These are phyloP conservation scores for Hirsutella minnesotensis DNA, from an alignment of 2,329 filamentous ascomycete genomes.

Conservation along the genomic window DNA sequence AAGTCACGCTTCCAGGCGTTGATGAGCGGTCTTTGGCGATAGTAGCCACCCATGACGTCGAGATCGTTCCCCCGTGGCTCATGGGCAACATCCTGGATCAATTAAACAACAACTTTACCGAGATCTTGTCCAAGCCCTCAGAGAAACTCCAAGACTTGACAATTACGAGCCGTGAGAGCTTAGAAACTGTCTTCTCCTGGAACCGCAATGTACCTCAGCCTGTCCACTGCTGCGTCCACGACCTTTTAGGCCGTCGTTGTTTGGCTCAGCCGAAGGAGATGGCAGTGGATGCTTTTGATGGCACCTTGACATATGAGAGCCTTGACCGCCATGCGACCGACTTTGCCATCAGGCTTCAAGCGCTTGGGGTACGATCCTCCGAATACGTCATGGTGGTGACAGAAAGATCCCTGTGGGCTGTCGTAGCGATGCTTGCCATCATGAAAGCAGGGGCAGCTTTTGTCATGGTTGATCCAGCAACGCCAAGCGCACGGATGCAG, in stretches of 20 bases:
- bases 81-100: slow-evolving; percentile 2
- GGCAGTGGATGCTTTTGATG: slow-evolving; percentile 3
- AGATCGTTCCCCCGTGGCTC: neutral
- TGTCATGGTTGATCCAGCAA: slow-evolving; percentile 15
- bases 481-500: slow-evolving; percentile 2
- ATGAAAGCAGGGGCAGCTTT: slow-evolving; percentile 20
- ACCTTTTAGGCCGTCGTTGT: neutral
- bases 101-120: neutral
- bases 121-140: neutral
- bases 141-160: neutral
- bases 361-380: neutral
- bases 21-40: neutral
- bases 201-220: neutral
- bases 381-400: slow-evolving; percentile 1
- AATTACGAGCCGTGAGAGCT: neutral
- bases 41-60: slow-evolving; percentile 1
- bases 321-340: slow-evolving; percentile 2
- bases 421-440: slow-evolving; percentile 14
- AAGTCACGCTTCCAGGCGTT: neutral
- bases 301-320: slow-evolving; percentile 2
- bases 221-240: slow-evolving; percentile 2
- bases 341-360: slow-evolving; percentile 4
- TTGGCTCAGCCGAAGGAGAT: neutral
- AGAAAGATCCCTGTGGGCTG: slow-evolving; percentile 1
- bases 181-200: neutral